phyloP scores from a whole-genome alignment of 805 yeast species.

The Cyberlindnera petersonii region DNA sequence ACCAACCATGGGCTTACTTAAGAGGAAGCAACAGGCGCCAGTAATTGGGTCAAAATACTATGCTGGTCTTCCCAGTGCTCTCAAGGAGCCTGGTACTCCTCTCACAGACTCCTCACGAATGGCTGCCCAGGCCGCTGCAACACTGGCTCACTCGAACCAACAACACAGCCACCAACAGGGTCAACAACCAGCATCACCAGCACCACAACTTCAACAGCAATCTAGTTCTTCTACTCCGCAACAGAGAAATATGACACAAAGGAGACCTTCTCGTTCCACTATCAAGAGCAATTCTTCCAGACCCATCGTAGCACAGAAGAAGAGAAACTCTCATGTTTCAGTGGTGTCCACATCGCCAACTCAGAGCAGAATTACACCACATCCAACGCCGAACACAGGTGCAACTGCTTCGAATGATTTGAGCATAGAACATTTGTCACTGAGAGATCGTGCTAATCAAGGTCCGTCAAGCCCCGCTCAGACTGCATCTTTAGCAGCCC shows the following conservation, averaged over 20 bases:
- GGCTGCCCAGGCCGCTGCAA: slow-evolving; percentile 27
- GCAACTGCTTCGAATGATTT: slow-evolving; percentile 5
- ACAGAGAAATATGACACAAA: too few relatives aligned
- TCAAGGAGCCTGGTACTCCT: background rate
- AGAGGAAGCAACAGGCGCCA: slow-evolving; percentile 17
- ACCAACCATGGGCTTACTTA: slow-evolving; percentile 23
- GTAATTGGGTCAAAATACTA: slow-evolving; percentile 22
- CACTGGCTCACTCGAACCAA: slow-evolving; percentile 10
- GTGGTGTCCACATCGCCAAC: slow-evolving; percentile 2
- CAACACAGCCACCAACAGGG: slow-evolving; percentile 5
- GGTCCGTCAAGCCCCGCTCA: background rate
- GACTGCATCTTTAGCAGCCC: slow-evolving; percentile 13
- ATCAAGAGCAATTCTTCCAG: slow-evolving; percentile 4
- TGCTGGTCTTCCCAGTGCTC: slow-evolving; percentile 20
- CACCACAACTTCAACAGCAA: slow-evolving; percentile 1
- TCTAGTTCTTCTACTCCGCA: too few relatives aligned
- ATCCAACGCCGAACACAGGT: slow-evolving; percentile 1
- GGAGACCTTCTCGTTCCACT: slow-evolving; percentile 1
- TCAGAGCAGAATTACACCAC: slow-evolving; percentile 1
- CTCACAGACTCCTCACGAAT: slow-evolving; percentile 13
- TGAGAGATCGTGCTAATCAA: slow-evolving; percentile 11
- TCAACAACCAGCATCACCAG: slow-evolving; percentile 1
- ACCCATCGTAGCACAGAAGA: slow-evolving; percentile 4
- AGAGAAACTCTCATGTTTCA: slow-evolving; percentile 5
- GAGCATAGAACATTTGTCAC: slow-evolving; percentile 8